Base-by-base conservation (phyloP, 805 yeast genomes). In the Lipomyces lipofer region DNA sequence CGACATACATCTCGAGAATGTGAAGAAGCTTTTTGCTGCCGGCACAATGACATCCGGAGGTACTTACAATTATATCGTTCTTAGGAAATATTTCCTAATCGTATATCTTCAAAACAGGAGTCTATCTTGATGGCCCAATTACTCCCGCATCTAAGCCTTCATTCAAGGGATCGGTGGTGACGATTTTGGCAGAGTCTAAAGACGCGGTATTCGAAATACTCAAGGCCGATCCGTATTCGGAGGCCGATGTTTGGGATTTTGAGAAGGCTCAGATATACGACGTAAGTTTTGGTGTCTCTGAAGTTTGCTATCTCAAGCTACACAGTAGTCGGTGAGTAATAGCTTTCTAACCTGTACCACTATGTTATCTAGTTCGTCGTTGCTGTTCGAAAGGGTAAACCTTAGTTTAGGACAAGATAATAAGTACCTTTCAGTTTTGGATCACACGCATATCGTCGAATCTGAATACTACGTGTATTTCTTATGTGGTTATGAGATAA, bases 221-320 rank as follows among this genome's bases (percentile, higher is more conserved):
- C 68, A 79, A 82, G 64, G 64, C 72, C 46, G 95, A 88, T 66
- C 68, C 82, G 32, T 88, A 83, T 68, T 78, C 79, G 62, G 75
- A 74, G 62, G 74, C 75, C 32, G 91, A 89, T 1, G 78, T 88
- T 56, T 88, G 95, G 95, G 95, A 88, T 67, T 66, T 86, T 56
- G 80, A 80, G 35, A 77, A 75, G 51, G 84, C 79, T 17, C 65
- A 83, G 59, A 79, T 85, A 36, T 77, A 79, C 64, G 89, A 89
- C 42, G 71, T 67, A 58, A 32, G 58, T 49, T 15, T 17, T 13
- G 4, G 25, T 7, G 19, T 33, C n/a, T 19, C 13, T 33, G 21
- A 15, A n/a, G n/a, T n/a, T 27, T 13, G 9, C n/a, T 33, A 17
- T 39, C 6, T 9, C n/a, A 39, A 22, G 22, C 27, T 30, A 19